A percentile compares a stretch with the other conserved stretches of the same genome.
Conservation (phyloP, 2,329 filamentous ascomycete species). For the Penicillium freii region DNA sequence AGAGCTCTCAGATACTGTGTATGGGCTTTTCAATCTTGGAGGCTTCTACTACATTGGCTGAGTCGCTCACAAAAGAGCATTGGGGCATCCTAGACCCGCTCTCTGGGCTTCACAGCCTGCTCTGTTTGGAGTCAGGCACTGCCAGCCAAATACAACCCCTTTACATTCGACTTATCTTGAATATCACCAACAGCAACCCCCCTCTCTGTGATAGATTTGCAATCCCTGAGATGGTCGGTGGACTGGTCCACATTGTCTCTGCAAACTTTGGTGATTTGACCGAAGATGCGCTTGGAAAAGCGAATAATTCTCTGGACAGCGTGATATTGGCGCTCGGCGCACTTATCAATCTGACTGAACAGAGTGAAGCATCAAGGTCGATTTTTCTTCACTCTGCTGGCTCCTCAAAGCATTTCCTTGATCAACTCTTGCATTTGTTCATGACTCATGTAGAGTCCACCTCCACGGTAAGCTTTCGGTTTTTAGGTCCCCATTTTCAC, state of each 20-base stretch:
- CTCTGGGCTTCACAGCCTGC: conserved; percentile 39
- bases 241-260: conserved; percentile 39
- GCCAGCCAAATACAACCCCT: conserved; percentile 33
- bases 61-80: conserved; percentile 27
- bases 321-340: conserved; percentile 76
- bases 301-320: conserved; percentile 64
- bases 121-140: conserved; percentile 29
- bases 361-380: conserved; percentile 62
- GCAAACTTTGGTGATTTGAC: conserved; percentile 33
- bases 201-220: conserved; percentile 68
- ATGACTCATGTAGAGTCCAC: conserved; percentile 64
- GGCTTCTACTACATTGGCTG: conserved; percentile 34
- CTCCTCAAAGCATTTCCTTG: conserved; percentile 50
- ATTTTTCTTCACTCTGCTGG: conserved; percentile 44
- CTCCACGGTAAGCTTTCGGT: conserved; percentile 59
- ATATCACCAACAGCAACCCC: conserved; percentile 78
- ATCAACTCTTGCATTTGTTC: conserved; percentile 64
- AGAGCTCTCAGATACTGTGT: conserved; percentile 27
- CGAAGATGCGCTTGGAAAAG: conserved; percentile 34
- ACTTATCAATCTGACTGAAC: conserved; percentile 84
- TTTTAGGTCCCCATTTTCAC: not conserved
- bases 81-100: conserved; percentile 31
- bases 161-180: conserved; percentile 71
- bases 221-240: conserved; percentile 36
- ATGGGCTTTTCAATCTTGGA: conserved; percentile 40